Evolutionary conservation across 768 basidiomycete species (phyloP), one percentile per base, ranked within the genome.

Genomic region (Phylloporus sp.): DNA sequence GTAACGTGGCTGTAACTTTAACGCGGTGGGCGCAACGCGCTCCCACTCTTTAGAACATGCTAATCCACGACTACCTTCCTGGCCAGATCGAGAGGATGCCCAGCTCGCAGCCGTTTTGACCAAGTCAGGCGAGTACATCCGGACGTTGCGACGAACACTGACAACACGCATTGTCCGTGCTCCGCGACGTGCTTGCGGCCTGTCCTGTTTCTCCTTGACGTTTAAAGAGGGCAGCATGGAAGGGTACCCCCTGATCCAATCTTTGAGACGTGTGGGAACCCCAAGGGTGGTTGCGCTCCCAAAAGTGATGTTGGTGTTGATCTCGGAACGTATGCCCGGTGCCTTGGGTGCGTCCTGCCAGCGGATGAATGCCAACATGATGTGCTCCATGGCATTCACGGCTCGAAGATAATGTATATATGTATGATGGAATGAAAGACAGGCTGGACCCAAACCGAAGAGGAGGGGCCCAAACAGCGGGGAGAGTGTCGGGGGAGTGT

Each of bases 171-270:
- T 76, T 0, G 87, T 84, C 36, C 86, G 80, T 1, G 85, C 86
- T 1, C 91, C 93, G 20, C 82, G 79, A 23, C 94, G 79, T 0
- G 90, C 80, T 53, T 85, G 80, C 0, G 82, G 80, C 15, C 76
- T 79, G 4, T 73, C 71, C 26, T 76, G 70, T 43, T 71, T 71
- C 57, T 77, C 76, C 47, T 70, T 70, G 45, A 79, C 67, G 28
- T 75, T 79, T 29, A 88, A 76, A 42, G 75, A 72, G 1, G 89
- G 81, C 5, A 95, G 73, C 79, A 85, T 91, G 9, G 82, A 67
- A 0, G 93, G 92, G 63, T 97, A 97, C 3, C 89, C 89, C 53
- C 87, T 80, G 55, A 95, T 88, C 91, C 92, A 95, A 58, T 90
- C 85, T 61, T 88, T 87, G 55, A 97, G 82, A n/a, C 90, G 82